Base-by-base conservation (phyloP, 2,329 filamentous ascomycete species). In the Neonectria magnoliae region DNA sequence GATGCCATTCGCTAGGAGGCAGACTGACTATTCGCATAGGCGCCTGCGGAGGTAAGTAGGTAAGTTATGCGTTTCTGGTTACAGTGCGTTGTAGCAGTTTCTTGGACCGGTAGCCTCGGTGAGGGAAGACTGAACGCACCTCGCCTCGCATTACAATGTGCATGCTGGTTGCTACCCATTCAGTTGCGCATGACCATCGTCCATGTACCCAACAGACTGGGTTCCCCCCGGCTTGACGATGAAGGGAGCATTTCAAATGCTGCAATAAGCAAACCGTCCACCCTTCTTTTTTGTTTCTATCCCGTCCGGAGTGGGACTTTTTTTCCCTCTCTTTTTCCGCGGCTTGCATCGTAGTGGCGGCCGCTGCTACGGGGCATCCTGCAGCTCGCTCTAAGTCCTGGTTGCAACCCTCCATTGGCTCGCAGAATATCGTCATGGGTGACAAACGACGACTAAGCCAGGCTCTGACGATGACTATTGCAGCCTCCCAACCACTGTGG, bases 371-470 rank as follows among this genome's bases (percentile, higher is more conserved):
- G 60, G 56, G 60, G 60, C 31, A 4, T 14, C 25, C n/a, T 11
- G 11, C 31, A 48, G 20, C 16, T 48, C 31, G 18, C 48, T 20
- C 38, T 20, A 8, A 25, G 11, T 31, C 42, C 6, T n/a, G 20
- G 25, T 42, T 38, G 38, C n/a, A 42, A 42, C 38, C 47, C 31
- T 36, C 54, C 38, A 62, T 62, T 62, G 60, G 60, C 47, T 22
- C 33, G 25, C 16, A 5, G 48, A 41, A 20, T 10, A 29, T 54
- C 31, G 50, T 53, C 60, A 63, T 59, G 42, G 29, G 42, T 63
- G 60, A 59, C 55, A 63, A 63, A 63, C 55, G 31, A 59, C 50
- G 48, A 63, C 55, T 64, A 64, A 64, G 50, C 61, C 59, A 56
- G 45, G 18, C 42, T 29, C 31, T 16, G 47, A 27, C 47, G 33